Conservation (phyloP, 225 moss, liverwort and hornwort genomes). For the Polytrichum commune region DNA sequence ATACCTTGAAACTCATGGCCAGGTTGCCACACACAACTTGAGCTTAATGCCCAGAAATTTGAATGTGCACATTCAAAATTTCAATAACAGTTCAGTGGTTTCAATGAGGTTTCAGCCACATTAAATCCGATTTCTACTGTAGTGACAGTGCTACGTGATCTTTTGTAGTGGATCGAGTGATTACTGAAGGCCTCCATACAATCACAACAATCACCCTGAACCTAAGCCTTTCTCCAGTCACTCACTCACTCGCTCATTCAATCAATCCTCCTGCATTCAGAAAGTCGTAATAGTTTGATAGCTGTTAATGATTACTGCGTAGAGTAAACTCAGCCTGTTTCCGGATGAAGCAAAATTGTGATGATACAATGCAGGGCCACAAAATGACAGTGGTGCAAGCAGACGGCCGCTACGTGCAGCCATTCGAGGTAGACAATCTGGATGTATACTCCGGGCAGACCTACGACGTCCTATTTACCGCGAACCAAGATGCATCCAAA, state of each 20-base stretch:
- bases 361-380: constrained; percentile 12
- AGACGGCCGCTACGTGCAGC: constrained; percentile 21
- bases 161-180: no score
- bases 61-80: no score
- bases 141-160: no score
- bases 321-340: not conserved
- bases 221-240: not conserved
- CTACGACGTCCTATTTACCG: constrained; percentile 30
- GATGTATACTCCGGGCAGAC: constrained; percentile 47
- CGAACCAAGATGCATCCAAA: constrained; percentile 22
- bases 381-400: constrained; percentile 24
- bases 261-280: no score
- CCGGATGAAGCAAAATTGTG: not conserved
- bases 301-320: no score
- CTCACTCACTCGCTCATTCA: not conserved
- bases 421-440: constrained; percentile 22
- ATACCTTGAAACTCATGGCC: no score
- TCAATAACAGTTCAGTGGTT: no score
- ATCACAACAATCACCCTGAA: not conserved
- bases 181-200: not conserved
- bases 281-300: no score
- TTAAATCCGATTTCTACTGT: no score
- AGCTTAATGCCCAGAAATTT: no score
- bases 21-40: no score
- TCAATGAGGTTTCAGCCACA: no score